A percentile compares a stretch with the other conserved stretches of the same genome.
These are phyloP conservation scores for Leccinum sublutescens DNA, from an alignment of 768 basidiomycete species.

Conservation along the genomic window DNA sequence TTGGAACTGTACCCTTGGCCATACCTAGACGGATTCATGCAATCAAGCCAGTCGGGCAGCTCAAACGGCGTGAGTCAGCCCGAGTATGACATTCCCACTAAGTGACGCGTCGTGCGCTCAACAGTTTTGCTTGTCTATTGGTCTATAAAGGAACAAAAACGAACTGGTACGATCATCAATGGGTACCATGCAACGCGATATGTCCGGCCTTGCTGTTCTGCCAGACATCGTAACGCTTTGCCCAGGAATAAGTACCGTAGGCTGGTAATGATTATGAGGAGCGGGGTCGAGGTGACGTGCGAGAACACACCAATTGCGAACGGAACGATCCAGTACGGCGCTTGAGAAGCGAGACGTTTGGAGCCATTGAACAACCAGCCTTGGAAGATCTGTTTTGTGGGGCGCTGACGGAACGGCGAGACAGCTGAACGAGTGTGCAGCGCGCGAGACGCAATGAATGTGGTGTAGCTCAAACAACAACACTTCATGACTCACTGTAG, in stretches of 20 bases:
- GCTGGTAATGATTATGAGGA: slow-evolving; percentile 40
- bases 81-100: background rate
- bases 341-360: slow-evolving; percentile 68
- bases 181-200: slow-evolving; percentile 34
- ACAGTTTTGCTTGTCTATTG: background rate
- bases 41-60: background rate
- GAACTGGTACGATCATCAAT: background rate
- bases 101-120: background rate
- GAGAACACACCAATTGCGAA: slow-evolving; percentile 66
- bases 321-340: slow-evolving; percentile 77
- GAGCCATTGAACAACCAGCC: slow-evolving; percentile 88
- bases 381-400: slow-evolving; percentile 66
- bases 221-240: slow-evolving; percentile 57
- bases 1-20: background rate
- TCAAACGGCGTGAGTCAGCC: background rate
- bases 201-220: slow-evolving; percentile 82
- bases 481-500: slow-evolving; percentile 64
- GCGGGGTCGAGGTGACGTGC: background rate
- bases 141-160: background rate
- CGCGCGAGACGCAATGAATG: slow-evolving; percentile 3
- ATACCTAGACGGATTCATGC: background rate
- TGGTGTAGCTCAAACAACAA: background rate
- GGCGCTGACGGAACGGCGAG: slow-evolving; percentile 79
- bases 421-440: slow-evolving; percentile 46
- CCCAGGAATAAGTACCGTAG: slow-evolving; percentile 79